A percentile compares a stretch with the other conserved stretches of the same genome.
These are phyloP conservation scores for Fusarium lateritium DNA, from an alignment of 2,329 filamentous ascomycete genomes.

Conservation along the genomic window DNA sequence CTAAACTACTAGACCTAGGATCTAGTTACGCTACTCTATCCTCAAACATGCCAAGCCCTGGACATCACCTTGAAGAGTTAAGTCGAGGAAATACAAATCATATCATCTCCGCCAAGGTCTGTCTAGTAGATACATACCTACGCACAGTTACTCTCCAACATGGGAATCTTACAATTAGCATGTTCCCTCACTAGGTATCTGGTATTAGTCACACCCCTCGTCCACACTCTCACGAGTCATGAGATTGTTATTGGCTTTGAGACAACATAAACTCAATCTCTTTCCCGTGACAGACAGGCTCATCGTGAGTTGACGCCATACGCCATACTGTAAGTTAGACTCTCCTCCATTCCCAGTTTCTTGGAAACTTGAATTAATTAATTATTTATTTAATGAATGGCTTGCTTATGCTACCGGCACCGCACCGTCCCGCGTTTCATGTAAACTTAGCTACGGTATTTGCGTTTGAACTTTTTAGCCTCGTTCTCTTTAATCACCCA, in stretches of 20 bases:
- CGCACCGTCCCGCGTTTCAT: conserved; percentile 20
- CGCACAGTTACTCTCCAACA: too few species aligned
- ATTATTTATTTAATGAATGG: not conserved
- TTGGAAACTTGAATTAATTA: not conserved
- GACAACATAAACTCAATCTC: conserved; percentile 38
- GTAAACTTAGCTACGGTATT: conserved; percentile 7
- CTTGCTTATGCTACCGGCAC: conserved; percentile 4
- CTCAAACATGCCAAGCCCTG: not conserved
- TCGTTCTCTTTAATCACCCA: not conserved
- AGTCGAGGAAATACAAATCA: too few species aligned
- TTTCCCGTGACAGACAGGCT: not conserved
- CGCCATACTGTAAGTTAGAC: not conserved
- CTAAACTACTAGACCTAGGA: not conserved
- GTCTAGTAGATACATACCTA: too few species aligned
- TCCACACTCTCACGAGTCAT: conserved; percentile 11
- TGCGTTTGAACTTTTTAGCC: conserved; percentile 10
- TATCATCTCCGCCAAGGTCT: too few species aligned
- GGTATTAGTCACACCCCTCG: not conserved
- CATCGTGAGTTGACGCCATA: not conserved
- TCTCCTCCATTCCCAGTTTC: conserved; percentile 7
- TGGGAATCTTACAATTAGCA: too few species aligned
- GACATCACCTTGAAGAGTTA: not conserved
- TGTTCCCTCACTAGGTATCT: too few species aligned
- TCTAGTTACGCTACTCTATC: not conserved
- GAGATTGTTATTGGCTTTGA: conserved; percentile 18